phyloP scores from a whole-genome alignment of 2,329 filamentous ascomycete genomes.

The Fusarium torulosum region DNA sequence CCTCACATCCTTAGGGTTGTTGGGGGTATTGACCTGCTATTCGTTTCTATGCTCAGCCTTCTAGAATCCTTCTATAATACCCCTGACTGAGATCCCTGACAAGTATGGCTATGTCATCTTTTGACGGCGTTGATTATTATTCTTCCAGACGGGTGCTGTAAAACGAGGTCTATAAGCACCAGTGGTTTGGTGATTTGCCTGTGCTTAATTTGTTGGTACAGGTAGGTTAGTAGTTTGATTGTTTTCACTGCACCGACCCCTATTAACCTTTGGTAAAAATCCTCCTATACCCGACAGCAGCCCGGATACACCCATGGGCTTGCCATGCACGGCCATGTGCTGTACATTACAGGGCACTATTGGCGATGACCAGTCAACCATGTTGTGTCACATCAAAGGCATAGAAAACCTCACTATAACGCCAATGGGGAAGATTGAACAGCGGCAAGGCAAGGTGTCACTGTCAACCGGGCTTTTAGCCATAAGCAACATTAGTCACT shows the following conservation, averaged over 20 bases:
- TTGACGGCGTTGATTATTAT: conserved; percentile 28
- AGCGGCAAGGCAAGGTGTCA: conserved; percentile 8
- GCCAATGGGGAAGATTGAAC: conserved; percentile 18
- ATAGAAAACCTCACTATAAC: background rate
- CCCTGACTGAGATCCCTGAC: conserved; percentile 37
- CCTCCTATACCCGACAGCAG: conserved; percentile 8
- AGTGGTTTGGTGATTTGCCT: conserved; percentile 16
- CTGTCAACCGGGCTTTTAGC: conserved; percentile 17
- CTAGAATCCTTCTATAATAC: conserved; percentile 46
- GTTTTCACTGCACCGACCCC: conserved; percentile 27
- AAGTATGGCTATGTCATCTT: conserved; percentile 29
- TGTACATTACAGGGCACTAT: conserved; percentile 10
- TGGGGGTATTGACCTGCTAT: conserved; percentile 7
- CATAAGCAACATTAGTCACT: conserved; percentile 26
- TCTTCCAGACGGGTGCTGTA: conserved; percentile 29
- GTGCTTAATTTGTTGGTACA: conserved; percentile 13
- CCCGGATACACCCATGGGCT: conserved; percentile 18
- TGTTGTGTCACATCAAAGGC: conserved; percentile 26
- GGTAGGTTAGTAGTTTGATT: conserved; percentile 31
- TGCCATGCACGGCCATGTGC: conserved; percentile 8
- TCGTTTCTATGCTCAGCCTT: conserved; percentile 41
- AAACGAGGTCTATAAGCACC: conserved; percentile 34
- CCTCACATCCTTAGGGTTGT: conserved; percentile 22
- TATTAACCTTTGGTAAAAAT: conserved; percentile 21
- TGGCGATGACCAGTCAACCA: conserved; percentile 28